A percentile compares a stretch with the other conserved stretches of the same genome.
Conservation (phyloP, 2,329 filamentous ascomycete genomes). For the Fusarium concolor region DNA sequence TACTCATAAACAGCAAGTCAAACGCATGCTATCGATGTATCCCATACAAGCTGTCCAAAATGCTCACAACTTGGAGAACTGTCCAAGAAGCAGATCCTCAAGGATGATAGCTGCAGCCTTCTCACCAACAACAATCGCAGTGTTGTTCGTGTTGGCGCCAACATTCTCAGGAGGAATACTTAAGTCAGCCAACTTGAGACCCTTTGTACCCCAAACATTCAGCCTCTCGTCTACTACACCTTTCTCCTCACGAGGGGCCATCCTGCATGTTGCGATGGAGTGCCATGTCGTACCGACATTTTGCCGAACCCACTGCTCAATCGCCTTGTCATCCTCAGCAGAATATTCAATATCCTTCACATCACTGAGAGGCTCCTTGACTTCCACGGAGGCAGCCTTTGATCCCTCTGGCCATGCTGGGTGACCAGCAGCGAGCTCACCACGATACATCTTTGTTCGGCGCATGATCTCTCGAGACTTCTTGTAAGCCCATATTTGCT, state of each 20-base stretch:
- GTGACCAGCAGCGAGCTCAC: conserved; percentile 58
- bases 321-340: conserved; percentile 61
- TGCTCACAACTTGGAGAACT: background rate
- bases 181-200: conserved; percentile 57
- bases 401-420: conserved; percentile 58
- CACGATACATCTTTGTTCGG: conserved; percentile 65
- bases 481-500: conserved; percentile 74
- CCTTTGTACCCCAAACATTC: conserved; percentile 57
- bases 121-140: conserved; percentile 62
- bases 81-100: conserved; percentile 48
- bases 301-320: conserved; percentile 58
- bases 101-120: conserved; percentile 58
- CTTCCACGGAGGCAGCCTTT: conserved; percentile 58
- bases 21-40: too few relatives aligned
- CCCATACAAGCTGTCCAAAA: background rate
- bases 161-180: conserved; percentile 55
- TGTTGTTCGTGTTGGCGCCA: conserved; percentile 61
- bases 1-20: background rate
- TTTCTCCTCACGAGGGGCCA: conserved; percentile 54
- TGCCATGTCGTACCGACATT: conserved; percentile 60
- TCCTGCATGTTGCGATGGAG: conserved; percentile 59
- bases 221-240: conserved; percentile 55
- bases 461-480: conserved; percentile 71
- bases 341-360: conserved; percentile 60
- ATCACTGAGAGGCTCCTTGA: conserved; percentile 53